Evolutionary conservation across 1,284 basidiomycete species (phyloP).

Genomic region (Neonothopanus nambi): DNA sequence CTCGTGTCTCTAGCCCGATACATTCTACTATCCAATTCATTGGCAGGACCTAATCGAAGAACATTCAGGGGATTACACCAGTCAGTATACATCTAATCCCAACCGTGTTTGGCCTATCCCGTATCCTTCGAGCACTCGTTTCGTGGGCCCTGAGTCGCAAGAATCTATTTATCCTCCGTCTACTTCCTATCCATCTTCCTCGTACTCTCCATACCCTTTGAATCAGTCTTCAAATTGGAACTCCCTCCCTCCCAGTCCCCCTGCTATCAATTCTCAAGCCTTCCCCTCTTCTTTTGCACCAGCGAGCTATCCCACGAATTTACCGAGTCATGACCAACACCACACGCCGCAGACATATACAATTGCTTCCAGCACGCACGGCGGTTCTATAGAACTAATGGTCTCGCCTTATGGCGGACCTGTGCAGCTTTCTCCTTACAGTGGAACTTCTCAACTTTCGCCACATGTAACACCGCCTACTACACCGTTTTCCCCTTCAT

Average conservation of each 20-base stretch:
- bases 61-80: no score
- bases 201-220: background rate
- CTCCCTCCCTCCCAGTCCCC: background rate
- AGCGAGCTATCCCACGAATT: no score
- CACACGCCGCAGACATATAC: background rate
- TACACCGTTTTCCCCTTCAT: background rate
- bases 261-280: background rate
- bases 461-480: constrained; percentile 5
- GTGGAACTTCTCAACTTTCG: background rate
- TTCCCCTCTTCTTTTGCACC: background rate
- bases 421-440: constrained; percentile 1
- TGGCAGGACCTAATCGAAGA: no score
- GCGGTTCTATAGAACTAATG: constrained; percentile 15
- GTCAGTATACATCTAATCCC: no score
- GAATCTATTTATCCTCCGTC: background rate
- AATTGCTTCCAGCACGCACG: background rate
- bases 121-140: no score
- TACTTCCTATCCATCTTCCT: background rate
- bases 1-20: background rate
- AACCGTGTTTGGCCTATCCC: no score
- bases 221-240: background rate
- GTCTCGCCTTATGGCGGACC: constrained; percentile 7
- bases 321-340: no score
- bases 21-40: no score
- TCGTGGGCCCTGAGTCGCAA: no score